Evolutionary conservation across 2,329 filamentous ascomycete species (phyloP).

Genomic region (Taxawa tesnikishii): DNA sequence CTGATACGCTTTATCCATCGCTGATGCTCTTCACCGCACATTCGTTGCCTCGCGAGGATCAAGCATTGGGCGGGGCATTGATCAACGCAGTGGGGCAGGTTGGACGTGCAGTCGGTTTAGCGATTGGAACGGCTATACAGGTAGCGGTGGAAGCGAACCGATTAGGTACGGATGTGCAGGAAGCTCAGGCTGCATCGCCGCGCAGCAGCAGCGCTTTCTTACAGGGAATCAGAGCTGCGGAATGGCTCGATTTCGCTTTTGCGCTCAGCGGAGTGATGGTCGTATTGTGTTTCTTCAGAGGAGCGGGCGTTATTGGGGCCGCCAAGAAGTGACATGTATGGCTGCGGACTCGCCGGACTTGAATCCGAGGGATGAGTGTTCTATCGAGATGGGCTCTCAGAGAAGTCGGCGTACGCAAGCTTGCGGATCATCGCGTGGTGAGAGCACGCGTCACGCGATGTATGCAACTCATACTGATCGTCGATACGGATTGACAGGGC

Average conservation of each 20-base stretch:
- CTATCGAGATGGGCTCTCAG: no score
- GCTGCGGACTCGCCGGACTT: no score
- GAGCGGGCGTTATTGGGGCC: conserved; percentile 16
- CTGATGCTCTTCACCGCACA: conserved; percentile 55
- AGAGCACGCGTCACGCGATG: no score
- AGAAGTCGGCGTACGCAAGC: no score
- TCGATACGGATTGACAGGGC: no score
- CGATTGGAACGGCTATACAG: conserved; percentile 53
- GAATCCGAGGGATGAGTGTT: no score
- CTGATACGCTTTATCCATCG: conserved; percentile 54
- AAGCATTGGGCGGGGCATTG: conserved; percentile 55
- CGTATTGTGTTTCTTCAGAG: conserved; percentile 19
- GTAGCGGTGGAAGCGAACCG: conserved; percentile 37
- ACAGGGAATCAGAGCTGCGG: conserved; percentile 23
- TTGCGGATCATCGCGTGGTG: no score
- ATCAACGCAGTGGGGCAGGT: conserved; percentile 56
- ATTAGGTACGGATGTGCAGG: conserved; percentile 21
- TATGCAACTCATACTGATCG: no score
- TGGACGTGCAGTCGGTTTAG: conserved; percentile 53
- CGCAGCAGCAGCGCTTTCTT: conserved; percentile 19
- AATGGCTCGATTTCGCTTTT: conserved; percentile 28
- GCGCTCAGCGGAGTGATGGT: conserved; percentile 20
- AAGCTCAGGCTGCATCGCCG: conserved; percentile 12
- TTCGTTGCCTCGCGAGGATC: conserved; percentile 49
- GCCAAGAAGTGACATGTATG: conserved; percentile 7